phyloP scores from a whole-genome alignment of 345 rosid species.

The Salix brachista region DNA sequence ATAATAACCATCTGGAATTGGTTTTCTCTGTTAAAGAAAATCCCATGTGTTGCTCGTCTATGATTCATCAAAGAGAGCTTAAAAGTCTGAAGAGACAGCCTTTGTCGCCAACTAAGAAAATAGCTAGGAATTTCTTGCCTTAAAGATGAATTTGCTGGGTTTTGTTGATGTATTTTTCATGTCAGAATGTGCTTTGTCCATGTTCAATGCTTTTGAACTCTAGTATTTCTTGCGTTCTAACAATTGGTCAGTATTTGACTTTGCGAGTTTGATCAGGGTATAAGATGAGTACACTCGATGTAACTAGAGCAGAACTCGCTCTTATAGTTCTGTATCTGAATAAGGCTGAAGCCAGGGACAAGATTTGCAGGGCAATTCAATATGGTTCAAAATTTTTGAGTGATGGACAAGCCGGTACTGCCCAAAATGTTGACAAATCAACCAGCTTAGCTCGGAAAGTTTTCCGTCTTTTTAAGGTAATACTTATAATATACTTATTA shows the following conservation, averaged over 20 bases:
- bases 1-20: not conserved
- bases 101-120: not conserved
- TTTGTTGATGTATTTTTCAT: not conserved
- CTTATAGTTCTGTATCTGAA: slow-evolving; percentile 79
- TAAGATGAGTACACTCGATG: slow-evolving; percentile 76
- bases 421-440: slow-evolving; percentile 85
- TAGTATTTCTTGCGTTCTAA: not conserved
- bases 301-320: slow-evolving; percentile 79
- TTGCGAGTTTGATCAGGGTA: slow-evolving; percentile 20
- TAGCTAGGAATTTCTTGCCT: not conserved
- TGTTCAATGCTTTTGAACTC: not conserved
- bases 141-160: not conserved
- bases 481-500: not conserved
- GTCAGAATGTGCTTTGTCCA: not conserved
- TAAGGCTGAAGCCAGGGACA: slow-evolving; percentile 98
- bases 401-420: slow-evolving; percentile 84
- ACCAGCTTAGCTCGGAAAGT: slow-evolving; percentile 98
- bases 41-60: not conserved
- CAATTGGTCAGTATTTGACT: not conserved
- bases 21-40: not conserved
- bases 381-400: slow-evolving; percentile 93
- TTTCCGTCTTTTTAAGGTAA: slow-evolving; percentile 92
- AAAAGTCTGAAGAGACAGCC: not conserved
- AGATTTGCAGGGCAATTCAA: slow-evolving; percentile 98
- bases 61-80: not conserved